Conservation (phyloP, 768 basidiomycete species). For the Pleurotus giganteus region DNA sequence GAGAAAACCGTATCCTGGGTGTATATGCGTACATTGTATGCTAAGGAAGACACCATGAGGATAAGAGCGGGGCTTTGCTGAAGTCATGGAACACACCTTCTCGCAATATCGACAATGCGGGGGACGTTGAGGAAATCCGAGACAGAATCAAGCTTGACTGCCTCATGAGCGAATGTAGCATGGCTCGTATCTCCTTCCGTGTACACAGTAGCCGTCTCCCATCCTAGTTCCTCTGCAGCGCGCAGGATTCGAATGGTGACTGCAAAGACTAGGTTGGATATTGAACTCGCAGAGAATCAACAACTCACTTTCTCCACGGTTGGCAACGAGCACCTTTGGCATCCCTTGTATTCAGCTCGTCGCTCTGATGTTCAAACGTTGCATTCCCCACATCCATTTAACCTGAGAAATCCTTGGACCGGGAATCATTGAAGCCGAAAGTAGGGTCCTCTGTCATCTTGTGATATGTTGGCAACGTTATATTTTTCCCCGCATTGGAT, state of each 20-base stretch:
- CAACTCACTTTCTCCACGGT: constrained; percentile 63
- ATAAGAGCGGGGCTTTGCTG: not conserved
- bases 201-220: constrained; percentile 87
- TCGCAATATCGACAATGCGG: constrained; percentile 27
- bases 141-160: constrained; percentile 82
- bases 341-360: constrained; percentile 19
- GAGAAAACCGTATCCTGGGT: constrained; percentile 78
- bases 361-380: not conserved
- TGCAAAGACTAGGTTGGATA: constrained; percentile 18
- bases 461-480: constrained; percentile 9
- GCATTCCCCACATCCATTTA: not conserved
- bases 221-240: constrained; percentile 80
- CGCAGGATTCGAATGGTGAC: constrained; percentile 91
- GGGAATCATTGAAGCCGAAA: not conserved
- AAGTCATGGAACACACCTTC: constrained; percentile 19
- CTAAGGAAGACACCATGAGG: not conserved
- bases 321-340: constrained; percentile 74
- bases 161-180: constrained; percentile 79
- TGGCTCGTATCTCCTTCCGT: constrained; percentile 82
- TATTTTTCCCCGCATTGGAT: constrained; percentile 3
- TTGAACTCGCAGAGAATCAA: constrained; percentile 21
- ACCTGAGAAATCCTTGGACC: not conserved
- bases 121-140: constrained; percentile 36
- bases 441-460: not conserved
- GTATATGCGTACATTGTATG: constrained; percentile 34